These are phyloP conservation scores for Poterioochromonas sp. DNA, from an alignment of 352 stramenopile genomes.

Conservation along the genomic window DNA sequence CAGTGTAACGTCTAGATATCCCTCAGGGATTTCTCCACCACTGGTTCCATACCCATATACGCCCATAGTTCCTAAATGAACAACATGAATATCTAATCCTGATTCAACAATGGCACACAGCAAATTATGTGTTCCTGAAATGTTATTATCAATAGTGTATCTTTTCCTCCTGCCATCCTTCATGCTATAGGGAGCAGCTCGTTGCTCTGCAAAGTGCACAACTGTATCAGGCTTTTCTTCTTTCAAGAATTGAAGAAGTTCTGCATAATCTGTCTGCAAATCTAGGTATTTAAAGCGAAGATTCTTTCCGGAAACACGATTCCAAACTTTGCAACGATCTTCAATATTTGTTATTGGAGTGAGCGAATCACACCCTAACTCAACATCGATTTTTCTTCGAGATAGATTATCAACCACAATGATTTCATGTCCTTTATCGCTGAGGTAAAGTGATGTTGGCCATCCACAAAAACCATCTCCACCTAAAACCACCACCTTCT, in stretches of 20 bases:
- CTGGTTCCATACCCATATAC: constrained; percentile 75
- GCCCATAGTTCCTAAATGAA: constrained; percentile 75
- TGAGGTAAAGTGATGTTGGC: constrained; percentile 67
- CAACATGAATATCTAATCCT: constrained; percentile 68
- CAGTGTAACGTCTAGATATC: constrained; percentile 74
- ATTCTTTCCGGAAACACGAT: constrained; percentile 62
- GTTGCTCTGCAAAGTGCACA: constrained; percentile 74
- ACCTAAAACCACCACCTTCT: constrained; percentile 45
- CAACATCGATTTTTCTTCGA: constrained; percentile 66
- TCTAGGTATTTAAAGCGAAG: constrained; percentile 70
- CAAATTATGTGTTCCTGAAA: constrained; percentile 68
- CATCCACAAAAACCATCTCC: constrained; percentile 78
- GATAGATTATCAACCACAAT: constrained; percentile 71
- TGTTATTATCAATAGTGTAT: constrained; percentile 78
- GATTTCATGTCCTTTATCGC: constrained; percentile 55
- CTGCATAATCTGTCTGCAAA: constrained; percentile 67
- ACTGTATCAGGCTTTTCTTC: constrained; percentile 59
- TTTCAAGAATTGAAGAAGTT: constrained; percentile 68
- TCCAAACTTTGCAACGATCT: constrained; percentile 55
- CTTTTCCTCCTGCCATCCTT: constrained; percentile 64
- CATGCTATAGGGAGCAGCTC: constrained; percentile 72
- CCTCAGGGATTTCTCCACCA: constrained; percentile 72
- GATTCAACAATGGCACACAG: constrained; percentile 67
- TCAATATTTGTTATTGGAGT: constrained; percentile 60
- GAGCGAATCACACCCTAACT: constrained; percentile 67